These are phyloP conservation scores for Heritiera fomes DNA, from an alignment of 345 rosid genomes.

Conservation along the genomic window DNA sequence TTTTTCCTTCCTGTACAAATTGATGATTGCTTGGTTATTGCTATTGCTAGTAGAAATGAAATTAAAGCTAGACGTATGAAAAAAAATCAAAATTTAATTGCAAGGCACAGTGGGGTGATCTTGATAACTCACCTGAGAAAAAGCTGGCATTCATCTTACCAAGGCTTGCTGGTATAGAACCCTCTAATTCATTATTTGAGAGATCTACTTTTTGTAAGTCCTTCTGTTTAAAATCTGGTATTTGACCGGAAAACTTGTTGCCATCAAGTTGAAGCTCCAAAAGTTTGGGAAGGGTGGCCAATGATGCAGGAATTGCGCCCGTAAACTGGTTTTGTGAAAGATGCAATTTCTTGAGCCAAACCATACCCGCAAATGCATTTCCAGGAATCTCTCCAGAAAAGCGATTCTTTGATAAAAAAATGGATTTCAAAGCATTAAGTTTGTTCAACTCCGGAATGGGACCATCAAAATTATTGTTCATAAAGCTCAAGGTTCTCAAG, in stretches of 20 bases:
- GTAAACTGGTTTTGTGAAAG: conserved; percentile 52
- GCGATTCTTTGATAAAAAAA: conserved; percentile 60
- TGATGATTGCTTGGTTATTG: neutral
- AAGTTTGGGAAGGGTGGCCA: conserved; percentile 51
- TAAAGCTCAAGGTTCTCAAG: conserved; percentile 59
- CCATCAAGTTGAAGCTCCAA: conserved; percentile 56
- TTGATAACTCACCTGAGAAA: conserved; percentile 47
- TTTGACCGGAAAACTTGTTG: conserved; percentile 56
- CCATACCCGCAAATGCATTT: conserved; percentile 61
- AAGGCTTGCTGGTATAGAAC: conserved; percentile 57
- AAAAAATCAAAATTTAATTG: no score
- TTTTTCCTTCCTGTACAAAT: no score
- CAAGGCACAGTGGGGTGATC: no score
- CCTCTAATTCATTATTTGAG: conserved; percentile 59
- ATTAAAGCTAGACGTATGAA: neutral
- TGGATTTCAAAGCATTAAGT: conserved; percentile 48
- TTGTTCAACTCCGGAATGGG: conserved; percentile 57
- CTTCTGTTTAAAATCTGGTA: conserved; percentile 52
- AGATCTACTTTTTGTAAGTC: conserved; percentile 38
- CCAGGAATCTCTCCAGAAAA: conserved; percentile 57
- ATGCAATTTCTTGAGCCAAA: conserved; percentile 59
- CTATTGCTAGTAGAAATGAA: neutral
- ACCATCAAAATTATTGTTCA: conserved; percentile 61
- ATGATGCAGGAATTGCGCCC: conserved; percentile 67
- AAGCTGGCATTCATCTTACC: conserved; percentile 31